A percentile compares a stretch with the other conserved stretches of the same genome.
Conservation (phyloP, 2,329 filamentous ascomycete species). For the Furcasterigmium furcatum region DNA sequence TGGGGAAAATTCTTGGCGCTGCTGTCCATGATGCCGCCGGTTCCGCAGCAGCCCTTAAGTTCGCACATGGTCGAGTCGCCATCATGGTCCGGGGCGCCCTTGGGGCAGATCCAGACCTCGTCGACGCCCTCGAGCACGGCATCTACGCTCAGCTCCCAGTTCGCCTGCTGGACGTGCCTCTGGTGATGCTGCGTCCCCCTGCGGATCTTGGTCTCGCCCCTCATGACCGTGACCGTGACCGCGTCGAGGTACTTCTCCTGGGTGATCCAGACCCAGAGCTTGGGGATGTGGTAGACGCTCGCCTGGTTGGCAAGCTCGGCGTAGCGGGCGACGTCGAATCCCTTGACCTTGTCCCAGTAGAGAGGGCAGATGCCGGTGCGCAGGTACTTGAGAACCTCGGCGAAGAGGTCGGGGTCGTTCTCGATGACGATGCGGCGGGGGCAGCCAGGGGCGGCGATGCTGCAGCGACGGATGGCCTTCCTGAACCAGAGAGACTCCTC, state of each 20-base stretch:
- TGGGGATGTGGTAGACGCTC: conserved; percentile 23
- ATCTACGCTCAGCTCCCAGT: not conserved
- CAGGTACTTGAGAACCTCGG: conserved; percentile 29
- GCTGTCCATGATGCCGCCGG: not conserved
- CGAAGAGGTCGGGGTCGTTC: conserved; percentile 29
- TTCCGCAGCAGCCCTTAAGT: conserved; percentile 1
- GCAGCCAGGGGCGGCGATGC: conserved; percentile 5
- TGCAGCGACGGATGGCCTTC: conserved; percentile 7
- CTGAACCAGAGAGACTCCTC: conserved; percentile 7
- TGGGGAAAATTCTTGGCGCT: conserved; percentile 3
- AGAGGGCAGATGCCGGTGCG: conserved; percentile 27
- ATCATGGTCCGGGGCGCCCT: not conserved
- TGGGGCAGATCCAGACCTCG: conserved; percentile 1
- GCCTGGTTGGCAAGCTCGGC: conserved; percentile 26
- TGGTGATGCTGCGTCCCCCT: not conserved
- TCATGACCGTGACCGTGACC: conserved; percentile 9
- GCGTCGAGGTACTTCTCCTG: conserved; percentile 13
- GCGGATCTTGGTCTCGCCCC: not conserved
- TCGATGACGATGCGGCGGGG: conserved; percentile 28
- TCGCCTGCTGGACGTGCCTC: not conserved
- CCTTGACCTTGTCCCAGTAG: conserved; percentile 21
- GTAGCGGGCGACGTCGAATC: conserved; percentile 31
- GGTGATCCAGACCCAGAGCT: conserved; percentile 19
- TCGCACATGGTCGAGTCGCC: conserved; percentile 2
- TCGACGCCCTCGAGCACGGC: not conserved